Evolutionary conservation across 208 protist species (phyloP), one percentile per base, ranked within the genome.

Genomic region (Phytomonas sp.): DNA sequence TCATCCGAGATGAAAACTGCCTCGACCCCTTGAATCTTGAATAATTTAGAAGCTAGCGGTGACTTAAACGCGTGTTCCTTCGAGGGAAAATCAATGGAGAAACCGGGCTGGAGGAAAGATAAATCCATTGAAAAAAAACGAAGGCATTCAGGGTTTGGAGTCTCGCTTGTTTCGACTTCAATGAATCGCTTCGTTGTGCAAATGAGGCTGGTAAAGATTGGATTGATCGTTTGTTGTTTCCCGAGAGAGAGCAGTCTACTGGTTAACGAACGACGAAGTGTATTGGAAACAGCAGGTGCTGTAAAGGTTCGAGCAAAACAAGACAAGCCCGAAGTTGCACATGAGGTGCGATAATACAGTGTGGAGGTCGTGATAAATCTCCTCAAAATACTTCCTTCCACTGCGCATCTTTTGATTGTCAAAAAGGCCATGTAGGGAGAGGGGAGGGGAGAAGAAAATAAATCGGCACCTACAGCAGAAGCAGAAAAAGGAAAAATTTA

Each of bases 101-200:
- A 82, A 32, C 85, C 85, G 17, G 86, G 81, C 70, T 88, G 79
- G 17, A 95, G 64, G 68, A 95, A 95, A 0, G 89, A 95, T 0
- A 93, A 31, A 23, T 95, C 84, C 89, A 95, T 95, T 4, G 89
- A 95, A 51, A 90, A 95, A 46, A 95, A 91, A 3, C 89, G 84
- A 17, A 95, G 71, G 64, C 87, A 95, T 66, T 93, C 84, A 0
- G 89, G 89, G 72, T 95, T 95, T 0, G 89, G 89, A 13, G 89
- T 95, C 65, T 91, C 84, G 67, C 78, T 95, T 9, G 78, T 92
- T 46, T 95, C 89, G 26, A 95, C 76, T 2, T 89, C 73, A 61
- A 94, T 75, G 51, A 67, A 82, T 9, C 79, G 80, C 4, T 69
- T 37, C 1, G 70, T 9, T 17, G 75, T 68, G 20, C 66, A 73